A percentile compares a stretch with the other conserved stretches of the same genome.
Conservation (phyloP, 441 rosid species). For the Corymbia citriodora region DNA sequence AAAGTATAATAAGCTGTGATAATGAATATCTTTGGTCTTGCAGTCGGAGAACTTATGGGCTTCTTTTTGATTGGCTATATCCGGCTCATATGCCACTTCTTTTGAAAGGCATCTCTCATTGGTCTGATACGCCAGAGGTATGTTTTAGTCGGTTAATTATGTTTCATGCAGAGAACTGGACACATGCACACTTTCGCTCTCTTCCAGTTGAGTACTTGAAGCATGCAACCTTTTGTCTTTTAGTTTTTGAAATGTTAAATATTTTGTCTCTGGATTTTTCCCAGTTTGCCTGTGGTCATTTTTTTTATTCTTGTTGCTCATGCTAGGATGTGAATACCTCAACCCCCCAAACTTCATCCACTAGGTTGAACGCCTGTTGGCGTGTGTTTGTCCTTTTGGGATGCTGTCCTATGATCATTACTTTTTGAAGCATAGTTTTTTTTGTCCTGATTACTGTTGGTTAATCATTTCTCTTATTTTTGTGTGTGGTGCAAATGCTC, state of each 20-base stretch:
- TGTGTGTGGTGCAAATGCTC: neutral
- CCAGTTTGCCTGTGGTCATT: neutral
- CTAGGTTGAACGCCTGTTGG: neutral
- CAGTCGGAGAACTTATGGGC: conserved; percentile 95
- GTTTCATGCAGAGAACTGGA: neutral
- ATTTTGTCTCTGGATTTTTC: neutral
- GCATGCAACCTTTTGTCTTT: neutral
- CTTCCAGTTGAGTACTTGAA: neutral
- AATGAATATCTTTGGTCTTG: conserved; percentile 5
- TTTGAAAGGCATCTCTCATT: conserved; percentile 83
- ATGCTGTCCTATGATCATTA: neutral
- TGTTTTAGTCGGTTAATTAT: neutral
- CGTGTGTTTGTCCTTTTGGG: neutral
- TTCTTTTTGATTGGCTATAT: conserved; percentile 98
- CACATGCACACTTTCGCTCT: neutral
- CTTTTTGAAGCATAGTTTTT: neutral
- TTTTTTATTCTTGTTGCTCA: neutral
- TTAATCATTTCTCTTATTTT: neutral
- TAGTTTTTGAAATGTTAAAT: neutral
- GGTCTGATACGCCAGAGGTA: conserved; percentile 99
- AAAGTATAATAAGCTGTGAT: neutral
- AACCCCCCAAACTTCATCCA: neutral
- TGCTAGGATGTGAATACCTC: neutral
- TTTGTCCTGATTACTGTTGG: neutral
- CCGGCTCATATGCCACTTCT: conserved; percentile 96